A percentile compares a stretch with the other conserved stretches of the same genome.
phyloP scores from a whole-genome alignment of 345 rosid species.

The Gossypium stocksii region DNA sequence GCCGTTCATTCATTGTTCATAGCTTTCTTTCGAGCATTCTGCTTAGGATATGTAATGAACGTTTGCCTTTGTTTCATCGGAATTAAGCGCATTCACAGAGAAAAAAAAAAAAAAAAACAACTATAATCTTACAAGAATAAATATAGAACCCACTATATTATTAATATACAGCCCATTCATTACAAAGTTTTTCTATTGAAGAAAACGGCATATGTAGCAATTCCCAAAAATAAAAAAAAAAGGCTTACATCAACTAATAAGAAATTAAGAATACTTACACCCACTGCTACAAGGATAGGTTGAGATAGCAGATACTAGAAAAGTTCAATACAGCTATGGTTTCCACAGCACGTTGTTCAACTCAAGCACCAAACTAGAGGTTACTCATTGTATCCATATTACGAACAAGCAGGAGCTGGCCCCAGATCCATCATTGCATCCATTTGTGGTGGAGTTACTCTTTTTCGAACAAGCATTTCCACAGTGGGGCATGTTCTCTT shows the following conservation, averaged over 20 bases:
- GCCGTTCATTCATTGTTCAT: too few species aligned
- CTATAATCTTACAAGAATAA: neutral
- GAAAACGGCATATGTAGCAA: neutral
- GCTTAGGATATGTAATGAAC: too few species aligned
- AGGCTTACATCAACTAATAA: neutral
- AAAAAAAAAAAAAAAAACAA: neutral
- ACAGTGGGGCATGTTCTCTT: constrained; percentile 55
- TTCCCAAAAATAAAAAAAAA: neutral
- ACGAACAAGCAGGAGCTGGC: neutral
- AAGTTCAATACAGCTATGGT: neutral
- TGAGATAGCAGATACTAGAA: neutral
- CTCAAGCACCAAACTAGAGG: neutral
- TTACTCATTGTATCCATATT: neutral
- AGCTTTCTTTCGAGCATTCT: too few species aligned
- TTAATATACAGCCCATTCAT: neutral
- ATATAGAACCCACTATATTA: neutral
- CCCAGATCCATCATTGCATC: constrained; percentile 13
- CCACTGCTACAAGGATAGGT: neutral
- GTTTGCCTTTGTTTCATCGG: too few species aligned
- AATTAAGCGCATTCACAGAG: too few species aligned
- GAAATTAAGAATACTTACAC: neutral
- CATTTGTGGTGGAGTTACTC: constrained; percentile 38
- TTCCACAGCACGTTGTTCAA: neutral
- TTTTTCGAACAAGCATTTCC: constrained; percentile 61
- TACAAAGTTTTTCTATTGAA: neutral